Evolutionary conservation across 805 yeast genomes (phyloP), one percentile per base, ranked within the genome.

Genomic region (Saturnispora halmiae): DNA sequence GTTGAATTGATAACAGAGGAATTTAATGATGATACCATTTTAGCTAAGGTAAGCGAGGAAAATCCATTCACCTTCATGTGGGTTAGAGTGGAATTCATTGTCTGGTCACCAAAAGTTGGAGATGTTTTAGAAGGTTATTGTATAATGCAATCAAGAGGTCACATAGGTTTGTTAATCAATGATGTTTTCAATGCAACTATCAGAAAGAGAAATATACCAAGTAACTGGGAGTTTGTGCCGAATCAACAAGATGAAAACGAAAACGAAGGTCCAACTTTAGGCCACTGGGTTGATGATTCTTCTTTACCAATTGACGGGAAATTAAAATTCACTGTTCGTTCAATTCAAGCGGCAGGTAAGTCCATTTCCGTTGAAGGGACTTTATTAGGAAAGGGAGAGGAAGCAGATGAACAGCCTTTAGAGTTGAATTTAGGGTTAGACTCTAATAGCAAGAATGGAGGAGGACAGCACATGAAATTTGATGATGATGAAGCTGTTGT

Each of bases 171-270:
- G 46, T 70, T 92, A 49, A 70, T 92, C 37, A 88, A 85, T 58
- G 97, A 92, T 63, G 85, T 94, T 1, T 92, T 92, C 67, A 92
- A 92, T 63, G 96, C 96, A 18, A 78, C 90, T 34, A 85, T 92
- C 47, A 85, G 83, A 61, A 78, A 83, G 57, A 79, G 72, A 56
- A 79, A 77, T 51, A 87, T 92, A 46, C 98, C 98, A n/a, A 63
- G 66, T 31, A 72, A 68, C 35, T 92, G 98, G 98, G 67, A 67
- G 26, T 92, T 90, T 61, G 71, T 84, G 40, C 90, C 92, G 38
- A 77, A 72, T 52, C 86, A 85, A 56, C 78, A 70, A 19, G 90
- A 82, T 51, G 85, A 76, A 48, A 29, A 29, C 11, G 52, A 33
- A 6, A 49, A 25, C 58, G 54, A 34, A 9, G 50, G 50, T 1